phyloP scores from a whole-genome alignment of 176 grass and related monocot species.

The Triticum turgidum region DNA sequence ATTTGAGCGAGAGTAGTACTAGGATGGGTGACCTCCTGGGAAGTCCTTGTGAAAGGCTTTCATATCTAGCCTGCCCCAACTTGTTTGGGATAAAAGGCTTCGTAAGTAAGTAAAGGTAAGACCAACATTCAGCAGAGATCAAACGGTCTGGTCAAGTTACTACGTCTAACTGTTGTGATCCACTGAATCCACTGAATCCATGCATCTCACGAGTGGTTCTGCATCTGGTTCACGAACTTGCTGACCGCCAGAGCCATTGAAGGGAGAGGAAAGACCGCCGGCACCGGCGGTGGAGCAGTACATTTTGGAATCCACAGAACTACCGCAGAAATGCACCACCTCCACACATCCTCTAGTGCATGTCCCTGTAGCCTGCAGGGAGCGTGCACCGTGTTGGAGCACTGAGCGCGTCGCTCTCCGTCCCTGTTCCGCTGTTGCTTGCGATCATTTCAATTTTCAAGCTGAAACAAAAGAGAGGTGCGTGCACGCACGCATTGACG shows the following conservation, averaged over 20 bases:
- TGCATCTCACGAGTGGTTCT: neutral
- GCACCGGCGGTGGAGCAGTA: neutral
- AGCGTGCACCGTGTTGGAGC: neutral
- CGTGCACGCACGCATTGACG: neutral
- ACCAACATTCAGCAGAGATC: neutral
- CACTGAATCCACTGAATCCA: neutral
- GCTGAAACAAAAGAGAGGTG: neutral
- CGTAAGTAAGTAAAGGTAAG: neutral
- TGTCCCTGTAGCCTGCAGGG: too few species aligned
- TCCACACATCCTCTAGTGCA: neutral
- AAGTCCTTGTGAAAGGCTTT: too few species aligned
- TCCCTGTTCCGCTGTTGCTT: neutral
- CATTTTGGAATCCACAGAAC: neutral
- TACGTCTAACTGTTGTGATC: neutral
- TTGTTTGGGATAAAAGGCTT: too few species aligned
- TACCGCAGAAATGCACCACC: neutral
- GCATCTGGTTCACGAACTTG: conserved; percentile 1
- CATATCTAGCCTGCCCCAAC: too few species aligned
- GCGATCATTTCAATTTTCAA: neutral
- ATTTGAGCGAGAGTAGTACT: too few species aligned
- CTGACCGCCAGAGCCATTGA: neutral
- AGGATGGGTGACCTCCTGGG: too few species aligned
- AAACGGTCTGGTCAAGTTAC: neutral
- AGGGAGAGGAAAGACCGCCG: neutral
- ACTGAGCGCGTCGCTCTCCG: neutral